A percentile compares a stretch with the other conserved stretches of the same genome.
Evolutionary conservation across 2,329 filamentous ascomycete species (phyloP).

Genomic region (Zasmidium citrigriseum): DNA sequence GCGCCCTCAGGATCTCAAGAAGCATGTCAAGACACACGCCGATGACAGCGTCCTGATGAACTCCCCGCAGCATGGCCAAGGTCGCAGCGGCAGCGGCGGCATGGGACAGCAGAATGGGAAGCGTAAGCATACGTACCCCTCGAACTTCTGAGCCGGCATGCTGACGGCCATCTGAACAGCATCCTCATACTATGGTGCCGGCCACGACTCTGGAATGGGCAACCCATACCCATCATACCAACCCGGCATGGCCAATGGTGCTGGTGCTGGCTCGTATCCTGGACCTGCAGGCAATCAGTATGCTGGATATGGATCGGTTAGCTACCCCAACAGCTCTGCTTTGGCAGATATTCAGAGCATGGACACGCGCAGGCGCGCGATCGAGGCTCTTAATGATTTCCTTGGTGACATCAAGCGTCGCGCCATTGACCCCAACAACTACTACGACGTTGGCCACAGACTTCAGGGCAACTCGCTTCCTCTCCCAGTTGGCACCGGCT

Average conservation of each 20-base stretch:
- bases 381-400: slow-evolving; percentile 89
- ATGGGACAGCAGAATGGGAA: slow-evolving; percentile 40
- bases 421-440: slow-evolving; percentile 85
- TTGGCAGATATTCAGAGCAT: slow-evolving; percentile 44
- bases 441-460: slow-evolving; percentile 85
- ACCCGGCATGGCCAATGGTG: slow-evolving; percentile 27
- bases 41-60: slow-evolving; percentile 81
- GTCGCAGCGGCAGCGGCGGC: slow-evolving; percentile 25
- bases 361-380: slow-evolving; percentile 75
- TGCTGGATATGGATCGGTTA: slow-evolving; percentile 43
- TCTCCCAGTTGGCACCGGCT: slow-evolving; percentile 38
- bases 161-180: slow-evolving; percentile 17
- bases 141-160: slow-evolving; percentile 4
- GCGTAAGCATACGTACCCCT: slow-evolving; percentile 42
- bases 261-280: slow-evolving; percentile 27
- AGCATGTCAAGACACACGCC: slow-evolving; percentile 98
- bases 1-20: slow-evolving; percentile 97
- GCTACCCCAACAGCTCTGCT: slow-evolving; percentile 46
- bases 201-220: slow-evolving; percentile 31
- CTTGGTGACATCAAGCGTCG: slow-evolving; percentile 91
- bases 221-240: slow-evolving; percentile 36
- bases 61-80: slow-evolving; percentile 58
- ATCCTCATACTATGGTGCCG: slow-evolving; percentile 35
- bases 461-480: slow-evolving; percentile 68
- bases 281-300: slow-evolving; percentile 34